Base-by-base conservation (phyloP, 768 basidiomycete species). In the Antrodiella citrinella region DNA sequence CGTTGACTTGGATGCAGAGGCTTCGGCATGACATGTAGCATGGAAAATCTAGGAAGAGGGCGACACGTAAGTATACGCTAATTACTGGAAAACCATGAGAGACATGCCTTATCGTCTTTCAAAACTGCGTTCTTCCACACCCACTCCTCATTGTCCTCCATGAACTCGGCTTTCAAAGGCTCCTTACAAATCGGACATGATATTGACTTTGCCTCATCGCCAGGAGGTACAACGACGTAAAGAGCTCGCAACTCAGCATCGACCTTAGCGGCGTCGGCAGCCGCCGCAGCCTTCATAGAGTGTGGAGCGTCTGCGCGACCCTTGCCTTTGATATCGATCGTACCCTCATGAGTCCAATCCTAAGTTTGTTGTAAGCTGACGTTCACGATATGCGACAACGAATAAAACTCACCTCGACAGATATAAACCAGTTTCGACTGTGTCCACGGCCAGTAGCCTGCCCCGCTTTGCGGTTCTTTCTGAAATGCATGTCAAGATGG, bases 131-230 rank as follows among this genome's bases (percentile, higher is more conserved):
- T 95, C 63, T 78, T 81, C 92, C 92, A 99, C 11, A 96, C 86
- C 94, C 94, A 98, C 53, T 96, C 95, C 70, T 97, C 95, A 53
- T 94, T 92, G 44, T 96, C 94, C 63, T 97, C 92, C 50, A 84
- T 67, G 64, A 89, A 98, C 71, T 96, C 95, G 56, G 84, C 81
- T 72, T 91, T 89, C 66, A 97, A 75, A 50, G 66, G 67, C 67
- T 99, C 95, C 73, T 95, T 96, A 80, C 96, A 99, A 58, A 99
- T 89, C 21, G 93, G 92, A 74, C 95, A 99, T 54, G 85, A 81
- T 58, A 91, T 69, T 21, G 78, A 71, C 61, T 84, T 85, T 49
- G 90, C 87, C 63, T 92, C 91, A 68, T 88, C 86, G 56, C 86
- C 88, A 35, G 84, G 76, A n/a, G 93, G 93, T 35, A 95, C 89